Evolutionary conservation across 2,329 filamentous ascomycete genomes (phyloP), one percentile per base, ranked within the genome.

Genomic region (Ceratocystis ficicola): DNA sequence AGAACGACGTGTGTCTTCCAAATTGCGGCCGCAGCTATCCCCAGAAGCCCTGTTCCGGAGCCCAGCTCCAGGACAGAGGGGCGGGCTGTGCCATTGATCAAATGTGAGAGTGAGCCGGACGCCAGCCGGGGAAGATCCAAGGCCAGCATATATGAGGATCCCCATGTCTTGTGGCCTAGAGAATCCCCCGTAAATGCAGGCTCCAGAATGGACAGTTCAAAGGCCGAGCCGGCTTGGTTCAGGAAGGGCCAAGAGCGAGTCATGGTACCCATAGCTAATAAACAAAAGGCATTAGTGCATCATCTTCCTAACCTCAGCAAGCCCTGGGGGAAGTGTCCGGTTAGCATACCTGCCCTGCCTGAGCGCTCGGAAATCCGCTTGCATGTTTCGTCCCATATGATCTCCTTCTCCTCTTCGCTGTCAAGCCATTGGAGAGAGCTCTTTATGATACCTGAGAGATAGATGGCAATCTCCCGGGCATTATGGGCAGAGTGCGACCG

Each of bases 81-180:
- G 3, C 71, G 68, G 41, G 73, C 68, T 12, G 73, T 73, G 65
- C 73, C 71, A 48, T 74, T 72, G 17, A 84, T 75, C 6, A 83
- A 70, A 55, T 78, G 75, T 41, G 77, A 77, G 25, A 84, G 71
- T 0, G 77, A 75, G 15, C 74, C 77, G 55, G 73, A 74, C 6
- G 72, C 75, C 48, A 85, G 76, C 12, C 72, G 72, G 22, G 78
- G 77, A 30, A 97, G 81, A 28, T 88, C 84, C 70, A 84, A 87
- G 0, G 93, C 88, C 3, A 97, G 84, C 1, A 95, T 81, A 72
- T 91, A 95, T 0, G 91, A 93, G 0, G 91, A 93, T 0, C 89
- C 90, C 94, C 94, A 97, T 0, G 94, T 99, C 75, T 99, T 97
- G 74, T 95, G 81, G 1, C 94, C 94, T 20, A 97, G 79, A 10